Conservation (phyloP, 2,329 filamentous ascomycete species). For the Colletotrichum sp. region DNA sequence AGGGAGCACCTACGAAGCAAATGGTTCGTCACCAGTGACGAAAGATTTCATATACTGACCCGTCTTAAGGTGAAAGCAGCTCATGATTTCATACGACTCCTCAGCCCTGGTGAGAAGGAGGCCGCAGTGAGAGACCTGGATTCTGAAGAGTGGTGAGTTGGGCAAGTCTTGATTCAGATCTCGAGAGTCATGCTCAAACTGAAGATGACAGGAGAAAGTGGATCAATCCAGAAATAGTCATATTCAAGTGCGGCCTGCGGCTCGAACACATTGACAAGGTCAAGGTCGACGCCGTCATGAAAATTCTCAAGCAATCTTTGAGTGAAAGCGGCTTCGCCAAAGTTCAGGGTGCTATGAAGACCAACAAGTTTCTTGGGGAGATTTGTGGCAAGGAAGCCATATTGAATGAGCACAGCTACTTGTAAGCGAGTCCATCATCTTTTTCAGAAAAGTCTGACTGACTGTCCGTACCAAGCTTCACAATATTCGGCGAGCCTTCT, state of each 20-base stretch:
- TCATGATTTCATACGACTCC: neutral
- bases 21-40: neutral
- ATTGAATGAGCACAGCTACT: neutral
- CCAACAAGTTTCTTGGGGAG: neutral
- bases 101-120: neutral
- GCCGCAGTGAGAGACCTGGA: neutral
- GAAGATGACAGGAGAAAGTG: neutral
- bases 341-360: neutral
- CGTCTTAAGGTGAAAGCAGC: neutral
- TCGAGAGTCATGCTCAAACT: fast-evolving
- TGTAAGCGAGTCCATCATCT: neutral
- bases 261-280: neutral
- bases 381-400: neutral
- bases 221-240: neutral
- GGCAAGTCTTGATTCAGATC: neutral
- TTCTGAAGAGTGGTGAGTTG: neutral
- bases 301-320: neutral
- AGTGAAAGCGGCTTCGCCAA: neutral
- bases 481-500: neutral
- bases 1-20: neutral
- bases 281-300: neutral
- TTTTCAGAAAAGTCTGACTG: neutral
- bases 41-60: neutral
- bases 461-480: neutral
- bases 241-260: neutral